These are phyloP conservation scores for Tephrocybe sp. DNA, from an alignment of 768 basidiomycete species.

Conservation along the genomic window DNA sequence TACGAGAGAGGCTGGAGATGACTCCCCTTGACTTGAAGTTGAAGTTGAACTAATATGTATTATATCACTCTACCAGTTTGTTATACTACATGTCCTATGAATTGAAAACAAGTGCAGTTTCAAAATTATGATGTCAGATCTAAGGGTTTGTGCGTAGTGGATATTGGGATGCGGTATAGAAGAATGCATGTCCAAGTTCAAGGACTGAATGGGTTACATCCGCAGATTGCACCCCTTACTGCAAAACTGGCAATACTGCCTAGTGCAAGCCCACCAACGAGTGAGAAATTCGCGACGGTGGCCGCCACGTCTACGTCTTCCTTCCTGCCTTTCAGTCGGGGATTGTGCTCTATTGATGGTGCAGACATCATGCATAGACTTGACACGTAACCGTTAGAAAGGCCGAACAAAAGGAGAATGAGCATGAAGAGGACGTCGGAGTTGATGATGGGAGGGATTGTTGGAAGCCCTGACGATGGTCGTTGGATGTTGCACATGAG, in stretches of 20 bases:
- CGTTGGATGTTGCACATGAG: slow-evolving; percentile 83
- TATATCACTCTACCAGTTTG: no score
- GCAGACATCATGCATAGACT: slow-evolving; percentile 82
- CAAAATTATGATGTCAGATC: no score
- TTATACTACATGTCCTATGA: no score
- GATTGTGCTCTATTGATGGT: slow-evolving; percentile 80
- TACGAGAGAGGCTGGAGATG: no score
- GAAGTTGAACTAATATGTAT: no score
- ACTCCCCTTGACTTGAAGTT: no score
- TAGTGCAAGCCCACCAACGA: slow-evolving; percentile 71
- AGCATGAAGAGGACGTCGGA: slow-evolving; percentile 79
- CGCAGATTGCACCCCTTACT: slow-evolving; percentile 66
- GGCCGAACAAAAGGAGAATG: slow-evolving; percentile 72
- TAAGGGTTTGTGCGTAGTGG: no score
- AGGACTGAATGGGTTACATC: slow-evolving; percentile 67
- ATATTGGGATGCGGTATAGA: no score
- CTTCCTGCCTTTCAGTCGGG: slow-evolving; percentile 59
- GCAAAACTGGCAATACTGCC: slow-evolving; percentile 84
- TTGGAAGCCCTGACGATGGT: slow-evolving; percentile 28
- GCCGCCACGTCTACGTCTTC: slow-evolving; percentile 88
- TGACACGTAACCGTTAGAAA: slow-evolving; percentile 79
- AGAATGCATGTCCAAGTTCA: no score
- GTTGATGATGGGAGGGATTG: slow-evolving; percentile 54
- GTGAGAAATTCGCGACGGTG: slow-evolving; percentile 74
- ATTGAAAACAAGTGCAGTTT: no score